Evolutionary conservation across 441 rosid genomes (phyloP), one percentile per base, ranked within the genome.

Genomic region (Aleurites moluccanus): DNA sequence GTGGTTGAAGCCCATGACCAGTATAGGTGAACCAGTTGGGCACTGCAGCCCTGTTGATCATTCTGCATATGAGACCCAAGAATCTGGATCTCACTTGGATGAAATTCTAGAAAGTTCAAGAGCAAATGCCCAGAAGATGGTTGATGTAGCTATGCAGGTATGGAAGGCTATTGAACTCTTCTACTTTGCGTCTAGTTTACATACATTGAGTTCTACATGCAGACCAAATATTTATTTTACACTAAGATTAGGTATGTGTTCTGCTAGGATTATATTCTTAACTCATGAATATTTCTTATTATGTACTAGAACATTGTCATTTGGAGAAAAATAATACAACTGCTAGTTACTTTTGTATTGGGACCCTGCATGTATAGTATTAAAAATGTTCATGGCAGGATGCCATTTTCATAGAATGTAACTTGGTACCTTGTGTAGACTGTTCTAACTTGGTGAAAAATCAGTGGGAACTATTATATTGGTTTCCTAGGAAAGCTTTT

Each of bases 61-160:
- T 62, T 76, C 78, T 30, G 63, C 50, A 33, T 75, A 72, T 40
- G 82, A 74, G 71, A 81, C 83, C 47, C 88, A 82, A 78, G 98
- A 94, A 81, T 77, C 88, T 67, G 97, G 88, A 78, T 88, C 92
- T 79, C 90, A 85, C 70, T 89, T 86, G 75, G 81, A 81, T 61
- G 98, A 92, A 81, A 89, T 90, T 81, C 90, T 97, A 38, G 88
- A 88, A 75, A 81, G 85, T 63, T 97, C 99, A 61, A 92, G 87
- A 83, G 40, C 77, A 73, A 88, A 85, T 85, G 99, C 99, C 42
- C 88, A 78, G 74, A 73, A 85, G 44, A 92, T 97, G 99, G 98
- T 97, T 67, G 94, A 90, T 83, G 89, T 86, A 68, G 97, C 97
- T 73, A 79, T 92, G 56, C 92, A 88, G 97, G 98, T 96, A 80